phyloP scores from a whole-genome alignment of 352 stramenopile species.

The Pythium sp. region DNA sequence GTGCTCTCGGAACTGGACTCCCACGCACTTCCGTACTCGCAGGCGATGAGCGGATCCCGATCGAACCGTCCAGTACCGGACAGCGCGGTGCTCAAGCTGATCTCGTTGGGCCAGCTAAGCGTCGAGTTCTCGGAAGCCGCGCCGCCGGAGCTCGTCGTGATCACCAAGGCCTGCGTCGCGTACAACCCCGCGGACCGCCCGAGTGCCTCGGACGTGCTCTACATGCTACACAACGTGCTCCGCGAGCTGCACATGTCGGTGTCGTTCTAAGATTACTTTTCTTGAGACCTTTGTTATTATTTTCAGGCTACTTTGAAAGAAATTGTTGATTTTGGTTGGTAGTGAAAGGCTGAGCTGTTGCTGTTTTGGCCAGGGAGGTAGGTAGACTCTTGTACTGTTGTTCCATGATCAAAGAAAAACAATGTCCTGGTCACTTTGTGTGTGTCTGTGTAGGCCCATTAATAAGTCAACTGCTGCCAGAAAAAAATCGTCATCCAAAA shows the following conservation, averaged over 20 bases:
- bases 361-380: no score
- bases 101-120: not conserved
- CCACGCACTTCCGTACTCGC: not conserved
- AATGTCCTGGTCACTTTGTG: no score
- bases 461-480: no score
- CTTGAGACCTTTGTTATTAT: not conserved
- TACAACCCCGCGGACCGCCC: constrained; percentile 4
- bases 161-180: not conserved
- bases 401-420: no score
- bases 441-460: no score
- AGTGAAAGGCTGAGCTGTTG: no score
- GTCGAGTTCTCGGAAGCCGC: not conserved
- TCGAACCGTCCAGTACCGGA: not conserved
- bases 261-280: not conserved
- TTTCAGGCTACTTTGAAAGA: not conserved
- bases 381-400: no score
- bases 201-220: not conserved
- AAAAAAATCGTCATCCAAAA: no score
- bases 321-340: no score
- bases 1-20: constrained; percentile 3
- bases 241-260: constrained; percentile 3
- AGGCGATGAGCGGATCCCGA: not conserved
- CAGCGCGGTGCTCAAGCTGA: not conserved
- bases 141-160: not conserved
- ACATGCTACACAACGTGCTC: constrained; percentile 8